Percentiles rank a stretch among this genome's conserved stretches.
Evolutionary conservation across 164 flowering plant species (phyloP).

Genomic region (Akebia trifoliata): DNA sequence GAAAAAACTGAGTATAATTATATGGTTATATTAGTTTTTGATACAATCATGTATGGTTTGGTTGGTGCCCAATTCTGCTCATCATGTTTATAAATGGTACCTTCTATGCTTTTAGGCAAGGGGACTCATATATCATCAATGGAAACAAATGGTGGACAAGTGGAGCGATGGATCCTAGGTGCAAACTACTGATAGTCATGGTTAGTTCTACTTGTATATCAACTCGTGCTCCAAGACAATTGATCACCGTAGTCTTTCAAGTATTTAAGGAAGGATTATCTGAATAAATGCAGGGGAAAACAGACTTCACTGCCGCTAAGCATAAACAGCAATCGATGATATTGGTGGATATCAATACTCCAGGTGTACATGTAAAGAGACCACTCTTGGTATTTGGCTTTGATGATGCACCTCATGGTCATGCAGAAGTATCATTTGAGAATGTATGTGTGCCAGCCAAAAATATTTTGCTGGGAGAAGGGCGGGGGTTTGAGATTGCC

Average conservation of each 20-base stretch:
- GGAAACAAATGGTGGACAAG: constrained; percentile 99
- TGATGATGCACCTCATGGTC: constrained; percentile 99
- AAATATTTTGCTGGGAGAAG: constrained; percentile 91
- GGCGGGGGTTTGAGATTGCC: constrained; percentile 98
- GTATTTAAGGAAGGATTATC: constrained; percentile 3
- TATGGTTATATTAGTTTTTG: no score
- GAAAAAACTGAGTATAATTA: no score
- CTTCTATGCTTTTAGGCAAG: constrained; percentile 40
- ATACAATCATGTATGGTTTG: no score
- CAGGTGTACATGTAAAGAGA: constrained; percentile 70
- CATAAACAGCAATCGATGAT: constrained; percentile 98
- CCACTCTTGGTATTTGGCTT: constrained; percentile 88
- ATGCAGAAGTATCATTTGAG: constrained; percentile 80
- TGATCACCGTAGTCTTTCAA: background rate
- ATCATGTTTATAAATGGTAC: background rate
- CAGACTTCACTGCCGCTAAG: constrained; percentile 64
- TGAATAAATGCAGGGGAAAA: constrained; percentile 71
- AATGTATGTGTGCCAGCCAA: constrained; percentile 77
- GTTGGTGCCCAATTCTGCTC: no score
- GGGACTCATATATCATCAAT: constrained; percentile 77
- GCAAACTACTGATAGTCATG: constrained; percentile 90
- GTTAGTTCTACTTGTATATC: constrained; percentile 41
- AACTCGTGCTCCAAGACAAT: background rate
- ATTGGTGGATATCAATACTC: constrained; percentile 73
- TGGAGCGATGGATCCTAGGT: constrained; percentile 99